Conservation (phyloP, 1,284 basidiomycete species). For the Ceratobasidium sp. region DNA sequence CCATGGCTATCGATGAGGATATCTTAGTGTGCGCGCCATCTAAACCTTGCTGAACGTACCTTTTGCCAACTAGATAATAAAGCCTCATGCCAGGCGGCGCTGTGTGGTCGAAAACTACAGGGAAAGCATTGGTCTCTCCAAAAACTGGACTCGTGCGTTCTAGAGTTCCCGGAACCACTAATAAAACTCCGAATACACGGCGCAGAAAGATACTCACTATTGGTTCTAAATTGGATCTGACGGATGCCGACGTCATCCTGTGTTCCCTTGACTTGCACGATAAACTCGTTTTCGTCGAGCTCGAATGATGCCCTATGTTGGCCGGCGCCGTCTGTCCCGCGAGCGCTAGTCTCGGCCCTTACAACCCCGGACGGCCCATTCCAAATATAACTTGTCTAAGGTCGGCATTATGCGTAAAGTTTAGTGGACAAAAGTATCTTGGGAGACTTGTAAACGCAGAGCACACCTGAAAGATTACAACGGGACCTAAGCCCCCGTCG, state of each 20-base stretch:
- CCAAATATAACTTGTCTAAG: not conserved
- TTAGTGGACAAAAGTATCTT: too few species aligned
- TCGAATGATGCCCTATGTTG: not conserved
- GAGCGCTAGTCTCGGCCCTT: not conserved
- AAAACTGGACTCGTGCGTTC: not conserved
- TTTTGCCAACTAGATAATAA: constrained; percentile 10
- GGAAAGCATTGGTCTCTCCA: not conserved
- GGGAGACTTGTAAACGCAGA: not conserved
- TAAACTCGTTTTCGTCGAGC: not conserved
- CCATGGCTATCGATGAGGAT: not conserved
- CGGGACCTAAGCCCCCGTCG: not conserved
- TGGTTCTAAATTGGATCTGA: constrained; percentile 10
- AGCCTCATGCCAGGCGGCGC: constrained; percentile 2
- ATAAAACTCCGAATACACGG: not conserved
- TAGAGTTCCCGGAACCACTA: not conserved
- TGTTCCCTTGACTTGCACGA: not conserved
- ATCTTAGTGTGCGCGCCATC: not conserved
- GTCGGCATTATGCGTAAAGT: not conserved
- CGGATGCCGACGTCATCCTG: not conserved
- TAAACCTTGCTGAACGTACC: not conserved
- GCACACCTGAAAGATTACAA: not conserved
- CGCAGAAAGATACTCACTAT: not conserved
- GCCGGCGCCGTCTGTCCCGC: not conserved
- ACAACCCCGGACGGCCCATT: not conserved
- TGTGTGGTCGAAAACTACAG: not conserved